Evolutionary conservation across 768 basidiomycete species (phyloP).

Genomic region (Naganishia vishniacii): DNA sequence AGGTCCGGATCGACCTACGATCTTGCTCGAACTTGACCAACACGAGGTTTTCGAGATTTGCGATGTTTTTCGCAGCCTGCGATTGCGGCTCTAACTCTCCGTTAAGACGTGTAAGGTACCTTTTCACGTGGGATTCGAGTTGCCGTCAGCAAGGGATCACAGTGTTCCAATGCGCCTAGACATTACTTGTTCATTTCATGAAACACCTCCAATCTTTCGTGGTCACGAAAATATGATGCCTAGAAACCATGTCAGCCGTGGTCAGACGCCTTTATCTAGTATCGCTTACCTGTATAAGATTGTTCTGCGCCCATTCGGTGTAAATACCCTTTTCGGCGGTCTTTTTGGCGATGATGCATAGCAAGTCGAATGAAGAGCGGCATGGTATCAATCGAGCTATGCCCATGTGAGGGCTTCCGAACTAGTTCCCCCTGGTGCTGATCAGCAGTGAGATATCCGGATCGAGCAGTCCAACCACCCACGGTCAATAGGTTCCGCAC

Average conservation of each 20-base stretch:
- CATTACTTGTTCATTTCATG: conserved; percentile 33
- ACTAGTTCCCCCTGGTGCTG: conserved; percentile 27
- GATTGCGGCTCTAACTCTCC: conserved; percentile 25
- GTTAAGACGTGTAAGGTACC: conserved; percentile 27
- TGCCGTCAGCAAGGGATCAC: too few species aligned
- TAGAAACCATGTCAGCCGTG: conserved; percentile 31
- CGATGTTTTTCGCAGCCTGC: conserved; percentile 5
- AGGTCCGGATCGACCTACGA: conserved; percentile 31
- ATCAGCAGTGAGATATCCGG: background rate
- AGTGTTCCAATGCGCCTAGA: too few species aligned
- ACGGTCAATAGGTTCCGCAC: conserved; percentile 50
- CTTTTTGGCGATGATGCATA: conserved; percentile 43
- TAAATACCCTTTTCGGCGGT: conserved; percentile 47
- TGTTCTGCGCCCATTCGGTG: conserved; percentile 41
- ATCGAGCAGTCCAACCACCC: conserved; percentile 28
- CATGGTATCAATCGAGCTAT: conserved; percentile 50
- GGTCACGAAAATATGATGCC: conserved; percentile 52
- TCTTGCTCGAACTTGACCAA: conserved; percentile 45
- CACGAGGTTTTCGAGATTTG: conserved; percentile 35
- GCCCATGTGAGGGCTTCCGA: conserved; percentile 48
- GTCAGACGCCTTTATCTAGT: conserved; percentile 5
- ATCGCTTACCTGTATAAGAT: conserved; percentile 30
- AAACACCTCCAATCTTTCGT: conserved; percentile 47
- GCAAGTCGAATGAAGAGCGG: conserved; percentile 44
- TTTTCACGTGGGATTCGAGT: background rate